A percentile compares a stretch with the other conserved stretches of the same genome.
Evolutionary conservation across 1,139 yeast species (phyloP).

Genomic region (Meyerozyma carpophila): DNA sequence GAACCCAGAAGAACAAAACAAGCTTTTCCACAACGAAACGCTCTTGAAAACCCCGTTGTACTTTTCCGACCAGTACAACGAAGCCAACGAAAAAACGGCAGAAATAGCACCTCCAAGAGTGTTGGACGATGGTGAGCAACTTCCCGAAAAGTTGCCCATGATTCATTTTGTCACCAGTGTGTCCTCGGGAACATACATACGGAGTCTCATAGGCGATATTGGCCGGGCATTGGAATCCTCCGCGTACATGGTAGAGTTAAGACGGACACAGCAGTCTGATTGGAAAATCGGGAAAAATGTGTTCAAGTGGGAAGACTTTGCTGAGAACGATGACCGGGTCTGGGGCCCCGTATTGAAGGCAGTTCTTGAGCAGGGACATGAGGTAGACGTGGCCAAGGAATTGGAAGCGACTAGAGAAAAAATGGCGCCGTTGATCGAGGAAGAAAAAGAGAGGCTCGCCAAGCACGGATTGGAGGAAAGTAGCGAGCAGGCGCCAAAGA

Average conservation of each 20-base stretch:
- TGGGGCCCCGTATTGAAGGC: constrained; percentile 65
- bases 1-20: constrained; percentile 46
- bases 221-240: constrained; percentile 78
- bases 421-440: constrained; percentile 11
- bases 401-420: constrained; percentile 11
- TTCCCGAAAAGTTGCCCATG: constrained; percentile 47
- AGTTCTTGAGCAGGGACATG: constrained; percentile 38
- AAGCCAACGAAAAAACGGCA: constrained; percentile 11
- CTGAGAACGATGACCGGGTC: constrained; percentile 46
- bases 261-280: constrained; percentile 70
- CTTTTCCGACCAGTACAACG: constrained; percentile 50
- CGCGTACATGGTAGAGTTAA: constrained; percentile 84
- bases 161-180: constrained; percentile 73
- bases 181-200: constrained; percentile 91
- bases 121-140: constrained; percentile 18
- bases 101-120: constrained; percentile 24
- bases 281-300: constrained; percentile 76
- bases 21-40: constrained; percentile 51
- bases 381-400: constrained; percentile 21
- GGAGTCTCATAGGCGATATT: constrained; percentile 84
- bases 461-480: constrained; percentile 5
- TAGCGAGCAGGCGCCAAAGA: constrained; percentile 5
- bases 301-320: constrained; percentile 62
- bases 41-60: constrained; percentile 57
- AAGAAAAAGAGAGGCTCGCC: constrained; percentile 7